Conservation (phyloP, 2,329 filamentous ascomycete genomes). For the Apiospora koreana region DNA sequence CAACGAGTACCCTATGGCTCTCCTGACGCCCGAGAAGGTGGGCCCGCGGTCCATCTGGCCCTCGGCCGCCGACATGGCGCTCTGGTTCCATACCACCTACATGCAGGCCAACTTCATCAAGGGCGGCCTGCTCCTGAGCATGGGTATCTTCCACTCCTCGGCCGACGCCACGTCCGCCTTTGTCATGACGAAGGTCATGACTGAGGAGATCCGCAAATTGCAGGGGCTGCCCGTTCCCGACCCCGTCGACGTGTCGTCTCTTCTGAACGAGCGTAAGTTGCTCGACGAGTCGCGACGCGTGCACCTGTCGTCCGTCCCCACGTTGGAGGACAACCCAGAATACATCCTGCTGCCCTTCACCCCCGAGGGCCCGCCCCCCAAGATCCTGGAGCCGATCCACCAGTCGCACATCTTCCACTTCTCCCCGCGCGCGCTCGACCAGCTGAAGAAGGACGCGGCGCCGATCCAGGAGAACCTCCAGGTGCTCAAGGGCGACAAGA, state of each 20-base stretch:
- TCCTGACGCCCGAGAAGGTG: conserved; percentile 24
- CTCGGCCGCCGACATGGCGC: conserved; percentile 21
- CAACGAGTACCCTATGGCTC: conserved; percentile 27
- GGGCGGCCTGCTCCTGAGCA: conserved; percentile 30
- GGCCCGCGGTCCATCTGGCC: conserved; percentile 31
- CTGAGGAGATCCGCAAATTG: conserved; percentile 35
- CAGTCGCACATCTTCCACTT: conserved; percentile 15
- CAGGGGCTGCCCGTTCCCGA: conserved; percentile 23
- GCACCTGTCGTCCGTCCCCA: background rate
- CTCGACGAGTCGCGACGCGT: conserved; percentile 25
- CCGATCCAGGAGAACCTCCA: conserved; percentile 6
- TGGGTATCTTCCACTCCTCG: conserved; percentile 33
- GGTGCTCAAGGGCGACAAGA: background rate
- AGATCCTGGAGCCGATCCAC: background rate
- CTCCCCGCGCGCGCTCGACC: conserved; percentile 28
- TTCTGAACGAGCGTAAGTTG: conserved; percentile 15
- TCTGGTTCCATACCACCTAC: conserved; percentile 18
- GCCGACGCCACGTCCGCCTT: conserved; percentile 36
- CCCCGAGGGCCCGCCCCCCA: conserved; percentile 4
- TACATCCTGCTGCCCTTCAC: conserved; percentile 3
- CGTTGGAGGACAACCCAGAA: background rate
- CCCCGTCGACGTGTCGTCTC: background rate
- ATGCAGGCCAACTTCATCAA: conserved; percentile 33
- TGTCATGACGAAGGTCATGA: conserved; percentile 35
- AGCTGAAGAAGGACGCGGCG: conserved; percentile 13